Conservation (phyloP, 257 asterid species). For the Mentha longifolia region DNA sequence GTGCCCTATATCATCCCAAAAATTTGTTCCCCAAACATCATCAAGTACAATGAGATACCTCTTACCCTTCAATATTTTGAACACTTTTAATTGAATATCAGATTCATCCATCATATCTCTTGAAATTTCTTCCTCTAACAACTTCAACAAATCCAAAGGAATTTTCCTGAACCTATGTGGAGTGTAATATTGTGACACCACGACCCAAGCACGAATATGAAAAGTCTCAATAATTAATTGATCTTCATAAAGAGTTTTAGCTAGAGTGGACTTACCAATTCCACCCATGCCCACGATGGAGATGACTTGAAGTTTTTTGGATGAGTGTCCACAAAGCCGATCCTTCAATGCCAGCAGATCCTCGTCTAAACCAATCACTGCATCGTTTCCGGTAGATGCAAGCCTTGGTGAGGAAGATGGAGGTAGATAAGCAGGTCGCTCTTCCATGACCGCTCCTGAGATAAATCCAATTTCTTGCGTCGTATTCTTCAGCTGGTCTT, state of each 20-base stretch:
- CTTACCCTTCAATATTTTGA: too few species aligned
- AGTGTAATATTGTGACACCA: neutral
- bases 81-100: too few species aligned
- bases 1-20: too few species aligned
- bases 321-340: neutral
- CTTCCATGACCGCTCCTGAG: too few species aligned
- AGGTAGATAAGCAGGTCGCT: too few species aligned
- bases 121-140: neutral
- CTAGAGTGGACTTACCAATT: neutral
- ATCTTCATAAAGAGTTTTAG: conserved; percentile 5
- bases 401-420: neutral
- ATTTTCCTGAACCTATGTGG: neutral
- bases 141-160: neutral
- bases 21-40: too few species aligned
- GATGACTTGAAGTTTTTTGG: neutral
- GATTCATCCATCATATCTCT: neutral
- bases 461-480: too few species aligned
- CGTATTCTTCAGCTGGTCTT: too few species aligned
- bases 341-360: neutral
- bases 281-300: neutral
- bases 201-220: conserved; percentile 11
- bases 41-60: too few species aligned
- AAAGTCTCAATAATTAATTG: neutral
- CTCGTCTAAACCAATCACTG: neutral
- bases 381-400: neutral